Evolutionary conservation across 1,284 basidiomycete species (phyloP).

Genomic region (Athelia sp.): DNA sequence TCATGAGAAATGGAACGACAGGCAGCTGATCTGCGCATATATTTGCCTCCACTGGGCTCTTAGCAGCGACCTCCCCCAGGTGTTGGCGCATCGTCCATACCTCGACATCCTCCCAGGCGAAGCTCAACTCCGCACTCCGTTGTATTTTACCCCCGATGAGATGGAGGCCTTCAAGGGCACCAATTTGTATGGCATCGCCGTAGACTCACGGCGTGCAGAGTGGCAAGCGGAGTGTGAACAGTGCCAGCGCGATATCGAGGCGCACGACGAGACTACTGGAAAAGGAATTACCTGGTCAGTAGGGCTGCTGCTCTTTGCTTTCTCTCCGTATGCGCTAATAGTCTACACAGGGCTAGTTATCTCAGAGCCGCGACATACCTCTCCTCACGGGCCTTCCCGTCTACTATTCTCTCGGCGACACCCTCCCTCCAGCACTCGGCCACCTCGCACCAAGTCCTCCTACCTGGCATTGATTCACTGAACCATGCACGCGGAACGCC

Average conservation of each 20-base stretch:
- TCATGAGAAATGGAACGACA: conserved; percentile 51
- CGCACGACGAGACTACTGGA: conserved; percentile 37
- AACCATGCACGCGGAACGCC: conserved; percentile 74
- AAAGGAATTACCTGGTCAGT: conserved; percentile 64
- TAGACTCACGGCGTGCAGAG: conserved; percentile 46
- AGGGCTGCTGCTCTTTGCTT: background rate
- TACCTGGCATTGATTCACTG: conserved; percentile 81
- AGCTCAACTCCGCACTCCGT: conserved; percentile 60
- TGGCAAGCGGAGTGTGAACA: conserved; percentile 59
- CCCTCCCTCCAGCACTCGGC: conserved; percentile 48
- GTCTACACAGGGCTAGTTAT: conserved; percentile 58
- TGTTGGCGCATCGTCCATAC: conserved; percentile 57
- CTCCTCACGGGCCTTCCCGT: conserved; percentile 87
- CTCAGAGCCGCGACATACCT: conserved; percentile 69
- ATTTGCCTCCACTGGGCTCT: background rate
- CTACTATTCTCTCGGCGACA: conserved; percentile 58
- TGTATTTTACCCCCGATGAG: conserved; percentile 69
- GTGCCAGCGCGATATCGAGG: conserved; percentile 38
- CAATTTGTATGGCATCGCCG: conserved; percentile 71
- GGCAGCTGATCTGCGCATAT: conserved; percentile 38
- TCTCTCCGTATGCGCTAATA: conserved; percentile 1
- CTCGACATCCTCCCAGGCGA: conserved; percentile 59
- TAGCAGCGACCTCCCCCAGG: conserved; percentile 10
- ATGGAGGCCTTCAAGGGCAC: conserved; percentile 65
- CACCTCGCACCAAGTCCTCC: conserved; percentile 68